Evolutionary conservation across 2,329 filamentous ascomycete genomes (phyloP).

Genomic region (Phyllosticta paracitricarpa): DNA sequence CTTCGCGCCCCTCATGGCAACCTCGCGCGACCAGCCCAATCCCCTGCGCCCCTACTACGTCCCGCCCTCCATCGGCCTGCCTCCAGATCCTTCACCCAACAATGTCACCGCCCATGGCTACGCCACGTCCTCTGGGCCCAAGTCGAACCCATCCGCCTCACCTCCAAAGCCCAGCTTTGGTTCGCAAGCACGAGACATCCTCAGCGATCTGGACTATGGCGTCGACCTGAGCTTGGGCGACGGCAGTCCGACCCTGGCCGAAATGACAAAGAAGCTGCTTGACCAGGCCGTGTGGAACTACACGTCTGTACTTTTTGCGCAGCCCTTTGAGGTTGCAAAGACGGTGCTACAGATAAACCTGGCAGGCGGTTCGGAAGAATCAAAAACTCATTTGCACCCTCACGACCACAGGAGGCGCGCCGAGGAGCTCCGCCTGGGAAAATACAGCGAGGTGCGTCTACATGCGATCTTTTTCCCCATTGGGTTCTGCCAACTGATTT

Average conservation of each 20-base stretch:
- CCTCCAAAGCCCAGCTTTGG: constrained; percentile 42
- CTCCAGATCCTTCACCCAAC: constrained; percentile 34
- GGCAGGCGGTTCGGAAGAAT: constrained; percentile 22
- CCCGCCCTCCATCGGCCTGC: constrained; percentile 55
- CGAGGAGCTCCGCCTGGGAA: constrained; percentile 23
- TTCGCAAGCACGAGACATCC: constrained; percentile 67
- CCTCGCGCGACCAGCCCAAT: constrained; percentile 43
- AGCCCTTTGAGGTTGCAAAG: constrained; percentile 97
- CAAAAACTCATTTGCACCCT: constrained; percentile 12
- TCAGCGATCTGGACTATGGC: constrained; percentile 85
- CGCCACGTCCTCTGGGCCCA: constrained; percentile 18
- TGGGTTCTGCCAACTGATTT: neutral
- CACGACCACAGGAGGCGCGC: constrained; percentile 18
- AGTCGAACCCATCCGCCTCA: constrained; percentile 23
- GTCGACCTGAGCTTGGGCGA: constrained; percentile 72
- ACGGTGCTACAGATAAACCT: constrained; percentile 73
- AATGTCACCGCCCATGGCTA: constrained; percentile 12
- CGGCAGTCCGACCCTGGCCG: constrained; percentile 56
- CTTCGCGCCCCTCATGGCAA: constrained; percentile 24
- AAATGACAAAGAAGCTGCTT: constrained; percentile 64
- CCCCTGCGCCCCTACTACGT: constrained; percentile 63
- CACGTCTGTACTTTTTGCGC: constrained; percentile 74
- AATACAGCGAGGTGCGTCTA: constrained; percentile 22
- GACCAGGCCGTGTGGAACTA: constrained; percentile 91
- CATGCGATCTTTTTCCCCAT: constrained; percentile 11